These are phyloP conservation scores for Spergularia azorica DNA, from an alignment of 179 eudicot genomes.

Conservation along the genomic window DNA sequence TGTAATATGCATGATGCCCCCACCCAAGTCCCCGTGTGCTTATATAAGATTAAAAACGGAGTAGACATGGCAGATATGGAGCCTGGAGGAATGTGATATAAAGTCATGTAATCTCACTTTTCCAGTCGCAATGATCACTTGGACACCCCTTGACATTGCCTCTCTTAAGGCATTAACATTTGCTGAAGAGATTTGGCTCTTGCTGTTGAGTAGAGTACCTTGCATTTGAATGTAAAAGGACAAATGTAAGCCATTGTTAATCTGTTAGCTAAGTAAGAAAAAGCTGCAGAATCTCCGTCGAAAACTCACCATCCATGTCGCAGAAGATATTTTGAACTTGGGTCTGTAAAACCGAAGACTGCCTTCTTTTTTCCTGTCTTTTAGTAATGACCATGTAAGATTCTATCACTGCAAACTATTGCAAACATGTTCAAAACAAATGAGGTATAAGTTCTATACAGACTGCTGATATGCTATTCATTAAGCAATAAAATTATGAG, in stretches of 20 bases:
- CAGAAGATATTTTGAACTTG: slow-evolving; percentile 85
- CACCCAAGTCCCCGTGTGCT: too few relatives aligned
- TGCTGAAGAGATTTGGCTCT: slow-evolving; percentile 61
- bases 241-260: slow-evolving; percentile 4
- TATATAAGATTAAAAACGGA: not conserved
- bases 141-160: slow-evolving; percentile 82
- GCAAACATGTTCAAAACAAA: slow-evolving; percentile 34
- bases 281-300: slow-evolving; percentile 6
- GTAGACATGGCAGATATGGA: not conserved
- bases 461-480: not conserved
- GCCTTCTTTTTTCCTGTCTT: slow-evolving; percentile 97
- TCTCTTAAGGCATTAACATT: slow-evolving; percentile 84
- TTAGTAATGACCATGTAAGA: slow-evolving; percentile 54
- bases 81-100: not conserved
- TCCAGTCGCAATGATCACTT: slow-evolving; percentile 92
- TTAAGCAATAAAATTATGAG: slow-evolving; percentile 3
- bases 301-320: slow-evolving; percentile 92
- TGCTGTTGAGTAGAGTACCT: slow-evolving; percentile 92
- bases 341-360: slow-evolving; percentile 87
- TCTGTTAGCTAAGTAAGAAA: not conserved
- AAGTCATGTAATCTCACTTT: slow-evolving; percentile 51
- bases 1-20: not conserved
- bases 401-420: slow-evolving; percentile 44
- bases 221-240: slow-evolving; percentile 6
- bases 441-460: slow-evolving; percentile 20